Conservation (phyloP, 1,284 basidiomycete species). For the Trametes hirsuta region DNA sequence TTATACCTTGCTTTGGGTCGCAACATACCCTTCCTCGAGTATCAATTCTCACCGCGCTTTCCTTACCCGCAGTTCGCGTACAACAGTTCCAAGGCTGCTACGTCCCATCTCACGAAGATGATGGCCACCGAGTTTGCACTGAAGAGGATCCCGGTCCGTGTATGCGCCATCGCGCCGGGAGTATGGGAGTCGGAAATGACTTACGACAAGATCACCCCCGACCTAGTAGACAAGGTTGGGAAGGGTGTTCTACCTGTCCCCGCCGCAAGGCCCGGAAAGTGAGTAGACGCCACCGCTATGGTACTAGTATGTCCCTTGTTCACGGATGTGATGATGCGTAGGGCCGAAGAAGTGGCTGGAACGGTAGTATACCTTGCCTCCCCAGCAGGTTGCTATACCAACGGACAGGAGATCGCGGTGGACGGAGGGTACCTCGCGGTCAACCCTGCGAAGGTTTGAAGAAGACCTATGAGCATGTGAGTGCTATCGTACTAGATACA, state of each 20-base stretch:
- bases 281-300: constrained; percentile 36
- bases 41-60: neutral
- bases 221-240: constrained; percentile 55
- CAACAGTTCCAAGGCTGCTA: constrained; percentile 78
- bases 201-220: constrained; percentile 44
- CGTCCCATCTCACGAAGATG: constrained; percentile 73
- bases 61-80: constrained; percentile 63
- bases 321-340: constrained; percentile 30
- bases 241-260: constrained; percentile 63
- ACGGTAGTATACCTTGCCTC: constrained; percentile 76
- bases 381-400: constrained; percentile 69
- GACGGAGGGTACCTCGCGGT: constrained; percentile 77
- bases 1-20: constrained; percentile 9
- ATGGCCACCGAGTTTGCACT: constrained; percentile 75
- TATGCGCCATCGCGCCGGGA: constrained; percentile 75
- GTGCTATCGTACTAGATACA: constrained; percentile 14
- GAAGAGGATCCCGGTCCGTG: constrained; percentile 67
- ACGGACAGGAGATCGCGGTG: constrained; percentile 73
- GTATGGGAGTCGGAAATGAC: constrained; percentile 82
- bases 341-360: constrained; percentile 72
- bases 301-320: neutral
- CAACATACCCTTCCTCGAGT: neutral
- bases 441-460: constrained; percentile 54
- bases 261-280: constrained; percentile 67
- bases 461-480: neutral